Base-by-base conservation (phyloP, 257 asterid genomes). In the Rauvolfia tetraphylla region DNA sequence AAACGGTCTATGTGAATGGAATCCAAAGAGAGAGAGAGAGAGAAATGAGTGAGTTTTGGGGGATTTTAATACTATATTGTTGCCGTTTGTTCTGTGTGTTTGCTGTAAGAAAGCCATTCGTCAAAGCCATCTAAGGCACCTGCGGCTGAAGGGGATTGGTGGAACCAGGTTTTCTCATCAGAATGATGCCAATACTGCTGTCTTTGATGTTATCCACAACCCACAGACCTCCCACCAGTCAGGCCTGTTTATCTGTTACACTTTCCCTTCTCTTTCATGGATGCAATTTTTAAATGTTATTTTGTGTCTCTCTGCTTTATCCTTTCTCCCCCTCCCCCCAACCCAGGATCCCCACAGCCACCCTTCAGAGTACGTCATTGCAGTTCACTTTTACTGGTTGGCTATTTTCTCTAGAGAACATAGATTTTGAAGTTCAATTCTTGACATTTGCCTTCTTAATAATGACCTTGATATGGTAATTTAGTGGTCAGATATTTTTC, bases 91-190 rank as follows among this genome's bases (percentile, higher is more conserved):
- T 66, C 71, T 20, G 18, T 9, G 76, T 11, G 42, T 73, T 58
- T 59, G 36, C 54, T 78, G 82, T 70, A 33, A 14, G 73, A 49
- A 39, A 67, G 22, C 34, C 18, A 82, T 82, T 82, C 66, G 84
- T 14, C 33, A 29, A 69, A 80, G 61, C 49, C 49, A 44, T 39
- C 66, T 61, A 76, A 39, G 72, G 63, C 74, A 73, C 57, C 62
- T 65, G 80, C 71, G 9, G 74, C 46, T 38, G 78, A 71, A 72
- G 78, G 75, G 73, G 82, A 82, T 78, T 78, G 85, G 85, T 65
- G 49, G 78, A 82, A 82, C 9, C 80, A 75, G 82, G 85, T 82
- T 65, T 82, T 68, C 82, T 74, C 57, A 53, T 78, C 80, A 74
- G 85, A 72, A 68, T 34, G 78, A 81, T 57, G 81, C 84, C 74